phyloP scores from a whole-genome alignment of 2,329 filamentous ascomycete genomes.

The Fusarium nisikadoi region DNA sequence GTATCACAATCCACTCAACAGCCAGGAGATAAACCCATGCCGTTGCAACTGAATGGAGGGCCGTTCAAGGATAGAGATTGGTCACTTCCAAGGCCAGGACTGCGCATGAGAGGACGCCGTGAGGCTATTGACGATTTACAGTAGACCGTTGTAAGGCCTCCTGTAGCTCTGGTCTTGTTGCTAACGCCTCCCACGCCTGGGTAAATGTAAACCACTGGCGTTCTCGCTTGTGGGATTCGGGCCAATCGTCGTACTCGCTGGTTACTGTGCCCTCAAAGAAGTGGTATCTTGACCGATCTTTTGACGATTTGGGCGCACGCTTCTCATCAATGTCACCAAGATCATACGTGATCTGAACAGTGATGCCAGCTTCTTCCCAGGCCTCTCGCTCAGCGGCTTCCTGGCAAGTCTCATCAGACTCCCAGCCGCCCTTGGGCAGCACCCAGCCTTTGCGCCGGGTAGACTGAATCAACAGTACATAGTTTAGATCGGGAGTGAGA shows the following conservation, averaged over 20 bases:
- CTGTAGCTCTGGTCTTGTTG: slow-evolving; percentile 83
- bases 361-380: slow-evolving; percentile 97
- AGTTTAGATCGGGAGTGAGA: slow-evolving; percentile 83
- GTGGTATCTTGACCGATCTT: slow-evolving; percentile 73
- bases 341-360: slow-evolving; percentile 84
- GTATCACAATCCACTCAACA: background rate
- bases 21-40: background rate
- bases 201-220: slow-evolving; percentile 89
- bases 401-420: slow-evolving; percentile 88
- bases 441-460: slow-evolving; percentile 94
- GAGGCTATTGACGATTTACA: slow-evolving; percentile 59
- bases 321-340: slow-evolving; percentile 88
- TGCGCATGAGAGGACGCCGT: slow-evolving; percentile 2
- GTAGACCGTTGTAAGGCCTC: slow-evolving; percentile 87
- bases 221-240: slow-evolving; percentile 90
- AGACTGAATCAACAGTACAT: slow-evolving; percentile 93
- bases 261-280: slow-evolving; percentile 92
- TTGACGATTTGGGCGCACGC: slow-evolving; percentile 78
- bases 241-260: slow-evolving; percentile 88
- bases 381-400: slow-evolving; percentile 90
- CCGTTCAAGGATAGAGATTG: background rate
- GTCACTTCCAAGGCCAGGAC: background rate
- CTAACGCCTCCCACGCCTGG: slow-evolving; percentile 82
- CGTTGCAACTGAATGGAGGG: background rate
- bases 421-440: slow-evolving; percentile 97